A percentile compares a stretch with the other conserved stretches of the same genome.
These are phyloP conservation scores for Aspergillus sp. DNA, from an alignment of 2,329 filamentous ascomycete genomes.

Conservation along the genomic window DNA sequence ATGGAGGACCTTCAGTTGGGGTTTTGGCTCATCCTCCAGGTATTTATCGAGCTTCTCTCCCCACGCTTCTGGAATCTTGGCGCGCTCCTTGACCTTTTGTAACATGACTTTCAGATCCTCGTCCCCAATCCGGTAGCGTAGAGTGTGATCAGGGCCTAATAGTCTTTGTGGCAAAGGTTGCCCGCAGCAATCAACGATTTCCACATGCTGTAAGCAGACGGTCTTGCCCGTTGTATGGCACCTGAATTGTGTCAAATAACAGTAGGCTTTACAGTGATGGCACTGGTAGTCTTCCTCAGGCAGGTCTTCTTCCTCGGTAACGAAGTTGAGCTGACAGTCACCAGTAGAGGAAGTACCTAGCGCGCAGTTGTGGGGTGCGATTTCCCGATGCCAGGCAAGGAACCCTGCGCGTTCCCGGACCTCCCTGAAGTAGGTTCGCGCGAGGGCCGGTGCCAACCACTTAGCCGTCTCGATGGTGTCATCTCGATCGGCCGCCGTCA, in stretches of 20 bases:
- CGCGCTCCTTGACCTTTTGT: slow-evolving; percentile 77
- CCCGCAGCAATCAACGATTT: slow-evolving; percentile 73
- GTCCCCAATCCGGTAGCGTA: slow-evolving; percentile 71
- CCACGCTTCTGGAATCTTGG: slow-evolving; percentile 79
- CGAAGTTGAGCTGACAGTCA: slow-evolving; percentile 55
- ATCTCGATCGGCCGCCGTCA: slow-evolving; percentile 79
- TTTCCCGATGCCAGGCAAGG: slow-evolving; percentile 55
- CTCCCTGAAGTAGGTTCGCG: slow-evolving; percentile 71
- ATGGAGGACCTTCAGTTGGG: slow-evolving; percentile 78
- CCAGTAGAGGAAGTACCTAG: slow-evolving; percentile 40
- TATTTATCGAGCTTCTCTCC: slow-evolving; percentile 80
- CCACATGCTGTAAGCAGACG: slow-evolving; percentile 76
- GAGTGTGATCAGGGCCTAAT: slow-evolving; percentile 60
- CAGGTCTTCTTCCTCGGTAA: slow-evolving; percentile 65
- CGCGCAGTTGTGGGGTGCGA: slow-evolving; percentile 49
- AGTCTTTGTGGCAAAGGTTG: slow-evolving; percentile 60
- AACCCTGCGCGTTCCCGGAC: slow-evolving; percentile 61
- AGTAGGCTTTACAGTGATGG: slow-evolving; percentile 83
- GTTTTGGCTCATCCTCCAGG: slow-evolving; percentile 74
- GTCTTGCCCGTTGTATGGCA: slow-evolving; percentile 76
- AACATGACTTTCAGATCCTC: slow-evolving; percentile 60
- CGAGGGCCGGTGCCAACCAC: slow-evolving; percentile 84
- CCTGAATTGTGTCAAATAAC: slow-evolving; percentile 82
- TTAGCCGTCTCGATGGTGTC: slow-evolving; percentile 83
- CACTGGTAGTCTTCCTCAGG: slow-evolving; percentile 92